Percentiles rank a stretch among this genome's conserved stretches.
These are phyloP conservation scores for Monosporascus sp. DNA, from an alignment of 2,329 filamentous ascomycete species.

Conservation along the genomic window DNA sequence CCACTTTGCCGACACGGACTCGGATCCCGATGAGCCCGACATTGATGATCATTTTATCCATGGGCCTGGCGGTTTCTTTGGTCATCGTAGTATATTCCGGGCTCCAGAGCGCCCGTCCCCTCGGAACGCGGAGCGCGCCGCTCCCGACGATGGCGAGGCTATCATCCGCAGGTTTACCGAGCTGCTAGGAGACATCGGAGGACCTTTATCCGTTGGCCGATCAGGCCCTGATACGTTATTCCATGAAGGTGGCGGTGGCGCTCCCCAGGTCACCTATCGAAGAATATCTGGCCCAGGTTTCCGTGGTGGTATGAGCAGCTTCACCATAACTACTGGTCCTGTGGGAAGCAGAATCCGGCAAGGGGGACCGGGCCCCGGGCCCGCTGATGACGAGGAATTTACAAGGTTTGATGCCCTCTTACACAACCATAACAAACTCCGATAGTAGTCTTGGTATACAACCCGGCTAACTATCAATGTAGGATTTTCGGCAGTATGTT, in stretches of 20 bases:
- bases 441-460: no score
- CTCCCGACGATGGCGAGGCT: slow-evolving; percentile 21
- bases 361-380: slow-evolving; percentile 11
- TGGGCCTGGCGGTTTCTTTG: slow-evolving; percentile 36
- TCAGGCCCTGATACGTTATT: slow-evolving; percentile 22
- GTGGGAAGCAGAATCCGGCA: slow-evolving; percentile 16
- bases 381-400: slow-evolving; percentile 35
- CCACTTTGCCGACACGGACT: slow-evolving; percentile 33
- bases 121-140: slow-evolving; percentile 9
- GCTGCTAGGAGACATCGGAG: slow-evolving; percentile 24
- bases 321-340: slow-evolving; percentile 43
- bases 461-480: slow-evolving; percentile 26
- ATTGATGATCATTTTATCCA: slow-evolving; percentile 46
- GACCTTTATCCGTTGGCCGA: slow-evolving; percentile 14
- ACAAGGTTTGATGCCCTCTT: slow-evolving; percentile 38
- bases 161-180: slow-evolving; percentile 36
- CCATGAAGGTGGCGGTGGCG: slow-evolving; percentile 8
- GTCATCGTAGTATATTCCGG: slow-evolving; percentile 30
- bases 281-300: slow-evolving; percentile 33
- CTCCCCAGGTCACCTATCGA: slow-evolving; percentile 20
- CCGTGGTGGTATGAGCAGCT: slow-evolving; percentile 37
- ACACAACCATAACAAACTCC: not conserved
- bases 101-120: slow-evolving; percentile 13
- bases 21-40: slow-evolving; percentile 55
- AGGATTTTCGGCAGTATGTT: slow-evolving; percentile 46